Percentiles rank a stretch among this genome's conserved stretches.
These are phyloP conservation scores for Chionographis japonica DNA, from an alignment of 106 monocot genomes.

Conservation along the genomic window DNA sequence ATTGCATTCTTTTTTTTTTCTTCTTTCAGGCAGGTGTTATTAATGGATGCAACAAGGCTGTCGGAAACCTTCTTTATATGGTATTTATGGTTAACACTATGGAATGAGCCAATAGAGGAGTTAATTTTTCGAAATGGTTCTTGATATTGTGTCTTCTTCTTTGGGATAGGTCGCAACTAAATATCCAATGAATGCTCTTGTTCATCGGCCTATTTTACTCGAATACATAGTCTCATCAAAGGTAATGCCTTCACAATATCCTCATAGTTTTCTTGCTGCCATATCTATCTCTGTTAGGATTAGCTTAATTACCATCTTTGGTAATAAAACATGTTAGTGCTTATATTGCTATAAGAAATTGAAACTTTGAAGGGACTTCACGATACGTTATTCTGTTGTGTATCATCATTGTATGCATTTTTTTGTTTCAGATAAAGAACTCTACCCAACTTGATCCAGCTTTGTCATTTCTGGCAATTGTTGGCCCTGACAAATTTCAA, in stretches of 20 bases:
- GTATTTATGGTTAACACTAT: constrained; percentile 16
- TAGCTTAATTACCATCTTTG: too few species aligned
- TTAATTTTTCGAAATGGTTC: not conserved
- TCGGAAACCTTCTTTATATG: constrained; percentile 88
- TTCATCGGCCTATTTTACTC: constrained; percentile 69
- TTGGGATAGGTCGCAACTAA: constrained; percentile 74
- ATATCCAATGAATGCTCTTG: constrained; percentile 70
- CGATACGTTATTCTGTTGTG: too few species aligned
- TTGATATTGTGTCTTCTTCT: not conserved
- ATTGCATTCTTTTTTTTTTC: not conserved
- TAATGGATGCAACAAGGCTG: constrained; percentile 63
- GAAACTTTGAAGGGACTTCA: too few species aligned
- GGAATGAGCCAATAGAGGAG: not conserved
- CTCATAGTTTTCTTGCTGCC: not conserved
- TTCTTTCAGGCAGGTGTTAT: constrained; percentile 49
- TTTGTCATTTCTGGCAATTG: constrained; percentile 54
- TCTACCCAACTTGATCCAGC: constrained; percentile 80
- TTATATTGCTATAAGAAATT: too few species aligned
- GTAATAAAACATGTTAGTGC: too few species aligned
- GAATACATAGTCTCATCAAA: constrained; percentile 61
- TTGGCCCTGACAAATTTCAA: constrained; percentile 56
- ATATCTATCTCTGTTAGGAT: not conserved
- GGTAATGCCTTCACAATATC: constrained; percentile 22
- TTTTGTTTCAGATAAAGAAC: constrained; percentile 63
- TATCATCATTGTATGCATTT: too few species aligned